These are phyloP conservation scores for Phylloporus arenicola DNA, from an alignment of 768 basidiomycete genomes.

Conservation along the genomic window DNA sequence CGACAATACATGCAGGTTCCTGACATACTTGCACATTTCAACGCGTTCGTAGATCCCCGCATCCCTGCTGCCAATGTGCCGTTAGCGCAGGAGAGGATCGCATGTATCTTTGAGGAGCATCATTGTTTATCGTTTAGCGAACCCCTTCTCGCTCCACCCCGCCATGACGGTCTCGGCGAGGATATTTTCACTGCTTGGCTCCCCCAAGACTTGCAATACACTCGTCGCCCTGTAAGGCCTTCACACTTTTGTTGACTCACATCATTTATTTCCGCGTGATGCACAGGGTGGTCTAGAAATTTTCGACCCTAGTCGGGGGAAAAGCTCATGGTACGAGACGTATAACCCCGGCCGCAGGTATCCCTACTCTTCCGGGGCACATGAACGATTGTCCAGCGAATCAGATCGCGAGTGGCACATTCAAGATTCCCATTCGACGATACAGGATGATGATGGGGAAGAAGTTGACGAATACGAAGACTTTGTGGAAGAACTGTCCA, in stretches of 20 bases:
- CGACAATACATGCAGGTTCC: slow-evolving; percentile 19
- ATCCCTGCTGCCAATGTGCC: slow-evolving; percentile 17
- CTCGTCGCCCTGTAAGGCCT: slow-evolving; percentile 30
- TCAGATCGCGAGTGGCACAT: slow-evolving; percentile 20
- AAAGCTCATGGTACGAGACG: slow-evolving; percentile 42
- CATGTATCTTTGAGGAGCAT: slow-evolving; percentile 41
- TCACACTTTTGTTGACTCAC: neutral
- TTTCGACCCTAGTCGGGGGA: slow-evolving; percentile 36
- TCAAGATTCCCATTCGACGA: slow-evolving; percentile 17
- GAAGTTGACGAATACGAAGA: slow-evolving; percentile 35
- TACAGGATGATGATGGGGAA: slow-evolving; percentile 23
- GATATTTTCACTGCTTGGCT: slow-evolving; percentile 47
- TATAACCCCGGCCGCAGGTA: slow-evolving; percentile 35
- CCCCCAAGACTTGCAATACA: slow-evolving; percentile 34
- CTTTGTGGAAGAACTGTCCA: slow-evolving; percentile 32
- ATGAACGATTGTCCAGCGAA: slow-evolving; percentile 21
- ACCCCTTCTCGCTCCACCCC: slow-evolving; percentile 33
- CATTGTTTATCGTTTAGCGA: slow-evolving; percentile 39
- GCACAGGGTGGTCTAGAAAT: slow-evolving; percentile 39
- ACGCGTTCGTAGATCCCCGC: slow-evolving; percentile 20
- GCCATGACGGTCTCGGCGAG: slow-evolving; percentile 34
- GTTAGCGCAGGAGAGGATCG: slow-evolving; percentile 35
- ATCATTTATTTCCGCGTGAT: slow-evolving; percentile 10
- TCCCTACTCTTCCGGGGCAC: slow-evolving; percentile 34
- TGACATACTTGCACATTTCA: slow-evolving; percentile 22